These are phyloP conservation scores for Fusarium sp. DNA, from an alignment of 2,329 filamentous ascomycete genomes.

Conservation along the genomic window DNA sequence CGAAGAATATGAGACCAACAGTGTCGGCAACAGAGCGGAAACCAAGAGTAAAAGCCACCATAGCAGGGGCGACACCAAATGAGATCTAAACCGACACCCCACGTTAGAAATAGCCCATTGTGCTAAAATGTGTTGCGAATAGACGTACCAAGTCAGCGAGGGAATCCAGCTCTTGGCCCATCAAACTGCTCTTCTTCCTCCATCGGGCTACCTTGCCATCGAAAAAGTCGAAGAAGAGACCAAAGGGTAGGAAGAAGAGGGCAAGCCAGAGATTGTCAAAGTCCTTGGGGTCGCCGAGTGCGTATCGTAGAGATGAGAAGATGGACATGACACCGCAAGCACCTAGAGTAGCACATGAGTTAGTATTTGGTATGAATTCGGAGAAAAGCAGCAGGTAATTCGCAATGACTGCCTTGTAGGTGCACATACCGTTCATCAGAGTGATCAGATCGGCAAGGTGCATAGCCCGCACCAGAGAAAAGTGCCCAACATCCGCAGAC, in stretches of 20 bases:
- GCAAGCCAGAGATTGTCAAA: conserved; percentile 81
- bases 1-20: conserved; percentile 83
- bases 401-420: background rate
- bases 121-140: background rate
- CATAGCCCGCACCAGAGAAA: conserved; percentile 74
- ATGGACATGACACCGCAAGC: conserved; percentile 95
- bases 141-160: conserved; percentile 86
- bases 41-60: conserved; percentile 88
- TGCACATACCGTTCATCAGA: conserved; percentile 74
- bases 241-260: conserved; percentile 88
- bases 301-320: conserved; percentile 94
- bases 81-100: conserved; percentile 73
- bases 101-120: conserved; percentile 16
- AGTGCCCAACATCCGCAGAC: conserved; percentile 76
- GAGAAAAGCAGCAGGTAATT: background rate
- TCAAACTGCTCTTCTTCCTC: conserved; percentile 95
- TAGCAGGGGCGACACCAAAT: conserved; percentile 91
- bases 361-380: conserved; percentile 1
- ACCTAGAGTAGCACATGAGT: conserved; percentile 55
- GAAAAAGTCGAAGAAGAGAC: conserved; percentile 97
- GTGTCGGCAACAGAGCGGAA: conserved; percentile 87
- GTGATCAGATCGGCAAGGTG: conserved; percentile 88
- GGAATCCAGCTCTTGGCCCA: conserved; percentile 98
- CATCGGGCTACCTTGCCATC: conserved; percentile 96
- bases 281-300: conserved; percentile 75